These are phyloP conservation scores for Lolium multiflorum DNA, from an alignment of 176 grass and related monocot genomes.

Conservation along the genomic window DNA sequence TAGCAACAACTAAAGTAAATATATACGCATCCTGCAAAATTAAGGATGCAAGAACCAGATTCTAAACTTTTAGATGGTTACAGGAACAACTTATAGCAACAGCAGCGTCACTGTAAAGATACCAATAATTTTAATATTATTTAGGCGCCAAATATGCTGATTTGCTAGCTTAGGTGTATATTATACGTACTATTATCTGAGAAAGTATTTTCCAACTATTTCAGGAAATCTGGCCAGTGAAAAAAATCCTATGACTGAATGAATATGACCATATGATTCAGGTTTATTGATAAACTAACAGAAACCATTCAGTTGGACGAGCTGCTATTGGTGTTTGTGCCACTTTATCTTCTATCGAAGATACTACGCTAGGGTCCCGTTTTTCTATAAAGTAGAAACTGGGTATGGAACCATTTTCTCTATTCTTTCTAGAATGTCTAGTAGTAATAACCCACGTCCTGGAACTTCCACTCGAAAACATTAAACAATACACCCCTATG, in stretches of 20 bases:
- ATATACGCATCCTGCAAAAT: neutral
- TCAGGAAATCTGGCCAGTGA: neutral
- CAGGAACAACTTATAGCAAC: conserved; percentile 16
- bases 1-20: conserved; percentile 2
- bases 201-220: neutral
- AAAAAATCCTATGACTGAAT: neutral
- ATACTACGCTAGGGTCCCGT: conserved; percentile 34
- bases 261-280: neutral
- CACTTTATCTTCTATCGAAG: conserved; percentile 60
- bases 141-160: neutral
- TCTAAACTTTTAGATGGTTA: neutral
- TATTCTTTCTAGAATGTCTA: conserved; percentile 54
- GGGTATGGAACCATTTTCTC: conserved; percentile 23
- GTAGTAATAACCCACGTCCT: conserved; percentile 37
- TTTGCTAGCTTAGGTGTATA: conserved; percentile 1
- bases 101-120: conserved; percentile 5
- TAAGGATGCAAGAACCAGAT: neutral
- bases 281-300: conserved; percentile 30
- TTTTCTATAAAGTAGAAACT: conserved; percentile 45
- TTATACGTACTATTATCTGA: too few relatives aligned
- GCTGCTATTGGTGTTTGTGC: conserved; percentile 37
- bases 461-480: conserved; percentile 37
- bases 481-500: conserved; percentile 30
- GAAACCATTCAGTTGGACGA: conserved; percentile 40
- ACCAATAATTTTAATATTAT: neutral